Base-by-base conservation (phyloP, 441 rosid species). In the Pelargonium australe region DNA sequence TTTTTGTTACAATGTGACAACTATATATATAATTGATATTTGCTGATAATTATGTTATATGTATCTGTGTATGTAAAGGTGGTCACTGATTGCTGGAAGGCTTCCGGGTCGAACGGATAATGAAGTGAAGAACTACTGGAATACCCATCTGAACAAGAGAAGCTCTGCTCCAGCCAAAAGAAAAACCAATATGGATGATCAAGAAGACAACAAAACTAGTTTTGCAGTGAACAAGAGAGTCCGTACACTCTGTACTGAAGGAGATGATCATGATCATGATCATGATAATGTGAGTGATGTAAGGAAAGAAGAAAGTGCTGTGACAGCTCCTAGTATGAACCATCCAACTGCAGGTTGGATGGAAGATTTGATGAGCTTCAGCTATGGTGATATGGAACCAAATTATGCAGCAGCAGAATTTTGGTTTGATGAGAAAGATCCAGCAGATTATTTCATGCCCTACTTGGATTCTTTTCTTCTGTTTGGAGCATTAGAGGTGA, bases 121-220 rank as follows among this genome's bases (percentile, higher is more conserved):
- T n/a, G 91, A 87, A 68, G 86, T 85, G 69, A 83, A 87, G 79
- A 87, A 87, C 83, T 85, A 85, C 73, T 85, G 91, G 91, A 85
- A 87, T 76, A 85, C 89, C 8, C 87, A 85, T 85, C 74, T 85
- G 78, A 85, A 76, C 81, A 87, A 85, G 86, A 83, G 82, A 73
- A 40, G 69, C 51, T 17, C 63, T 25, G 72, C 17, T 43, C 12
- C 63, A 16, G 82, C 75, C 44, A 87, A 81, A 78, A 79, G 84
- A 66, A 83, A 80, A 76, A 47, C 70, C 68, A 23, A 66, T 8
- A 43, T 23, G 0, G 44, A 69, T 20, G 41, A 41, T 62, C 8
- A 60, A 68, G 13, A 65, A 64, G 16, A 17, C 28, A 40, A 16
- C 7, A 43, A 65, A 17, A 17, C 2, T 31, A 31, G 37, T 12